Percentiles rank a stretch among this genome's conserved stretches.
Evolutionary conservation across 495 filamentous ascomycete species (phyloP).

Genomic region (Penicillium psychrofluorescens): DNA sequence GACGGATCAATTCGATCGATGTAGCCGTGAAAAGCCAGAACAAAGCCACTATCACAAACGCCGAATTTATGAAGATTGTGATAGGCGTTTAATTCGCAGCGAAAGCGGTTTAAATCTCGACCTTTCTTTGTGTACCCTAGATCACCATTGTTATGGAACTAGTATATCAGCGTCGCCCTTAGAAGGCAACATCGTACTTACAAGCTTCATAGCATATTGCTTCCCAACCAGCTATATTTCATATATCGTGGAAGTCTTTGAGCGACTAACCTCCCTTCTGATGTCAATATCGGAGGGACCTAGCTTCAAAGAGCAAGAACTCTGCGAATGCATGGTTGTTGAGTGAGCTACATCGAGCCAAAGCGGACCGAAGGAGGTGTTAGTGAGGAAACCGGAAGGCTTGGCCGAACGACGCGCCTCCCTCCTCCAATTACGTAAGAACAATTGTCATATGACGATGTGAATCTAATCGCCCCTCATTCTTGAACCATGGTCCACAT

Average conservation of each 20-base stretch:
- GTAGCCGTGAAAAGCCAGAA: slow-evolving; percentile 5
- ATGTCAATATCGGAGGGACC: background rate
- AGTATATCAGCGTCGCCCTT: background rate
- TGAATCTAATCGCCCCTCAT: too few relatives aligned
- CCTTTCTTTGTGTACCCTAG: slow-evolving; percentile 2
- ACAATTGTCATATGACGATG: too few relatives aligned
- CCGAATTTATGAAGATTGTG: slow-evolving; percentile 2
- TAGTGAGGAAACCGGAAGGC: too few relatives aligned
- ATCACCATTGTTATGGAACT: slow-evolving; percentile 6
- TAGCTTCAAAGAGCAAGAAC: background rate
- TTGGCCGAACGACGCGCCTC: too few relatives aligned
- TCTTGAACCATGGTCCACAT: too few relatives aligned
- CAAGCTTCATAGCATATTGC: slow-evolving; percentile 3
- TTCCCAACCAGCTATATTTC: slow-evolving; percentile 1
- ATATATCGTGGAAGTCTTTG: slow-evolving; percentile 1
- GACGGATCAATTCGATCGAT: slow-evolving; percentile 9
- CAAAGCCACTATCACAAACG: slow-evolving; percentile 4
- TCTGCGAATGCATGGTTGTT: too few relatives aligned
- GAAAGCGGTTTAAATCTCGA: slow-evolving; percentile 7
- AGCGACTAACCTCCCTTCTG: slow-evolving; percentile 3
- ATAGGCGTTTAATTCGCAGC: slow-evolving; percentile 6
- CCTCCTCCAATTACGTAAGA: too few relatives aligned
- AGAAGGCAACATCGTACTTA: background rate
- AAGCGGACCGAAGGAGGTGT: too few relatives aligned
- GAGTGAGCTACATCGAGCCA: too few relatives aligned